Evolutionary conservation across 148 eudicot species (phyloP).

Genomic region (Silene uniflora): DNA sequence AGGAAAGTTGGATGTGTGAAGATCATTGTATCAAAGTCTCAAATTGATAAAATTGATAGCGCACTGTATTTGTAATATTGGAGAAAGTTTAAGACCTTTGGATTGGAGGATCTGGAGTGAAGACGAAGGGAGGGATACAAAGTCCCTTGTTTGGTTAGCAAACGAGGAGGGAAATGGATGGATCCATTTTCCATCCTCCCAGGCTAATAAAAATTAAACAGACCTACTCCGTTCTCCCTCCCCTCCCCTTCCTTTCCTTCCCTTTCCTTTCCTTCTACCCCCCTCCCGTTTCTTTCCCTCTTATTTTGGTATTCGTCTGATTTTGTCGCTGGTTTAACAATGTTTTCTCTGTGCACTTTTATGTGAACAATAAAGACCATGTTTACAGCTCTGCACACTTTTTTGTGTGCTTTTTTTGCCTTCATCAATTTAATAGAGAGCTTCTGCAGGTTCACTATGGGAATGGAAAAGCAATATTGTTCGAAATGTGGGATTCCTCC

Average conservation of each 20-base stretch:
- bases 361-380: neutral
- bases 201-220: too few species aligned
- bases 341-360: neutral
- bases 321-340: neutral
- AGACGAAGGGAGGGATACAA: too few species aligned
- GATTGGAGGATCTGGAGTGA: too few species aligned
- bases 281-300: too few species aligned
- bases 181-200: too few species aligned
- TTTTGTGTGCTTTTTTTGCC: neutral
- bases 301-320: too few species aligned
- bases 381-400: neutral
- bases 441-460: constrained; percentile 72
- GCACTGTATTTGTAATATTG: neutral
- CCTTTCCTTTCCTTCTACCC: too few species aligned
- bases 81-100: neutral
- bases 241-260: too few species aligned
- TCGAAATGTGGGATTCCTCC: constrained; percentile 79
- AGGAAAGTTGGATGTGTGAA: neutral
- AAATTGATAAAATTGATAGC: neutral
- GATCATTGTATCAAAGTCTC: neutral
- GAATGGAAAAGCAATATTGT: constrained; percentile 89
- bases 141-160: too few species aligned
- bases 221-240: too few species aligned
- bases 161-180: too few species aligned
- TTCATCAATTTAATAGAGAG: constrained; percentile 4